Base-by-base conservation (phyloP, 1,284 basidiomycete species). In the Xerocomus minutiporus region DNA sequence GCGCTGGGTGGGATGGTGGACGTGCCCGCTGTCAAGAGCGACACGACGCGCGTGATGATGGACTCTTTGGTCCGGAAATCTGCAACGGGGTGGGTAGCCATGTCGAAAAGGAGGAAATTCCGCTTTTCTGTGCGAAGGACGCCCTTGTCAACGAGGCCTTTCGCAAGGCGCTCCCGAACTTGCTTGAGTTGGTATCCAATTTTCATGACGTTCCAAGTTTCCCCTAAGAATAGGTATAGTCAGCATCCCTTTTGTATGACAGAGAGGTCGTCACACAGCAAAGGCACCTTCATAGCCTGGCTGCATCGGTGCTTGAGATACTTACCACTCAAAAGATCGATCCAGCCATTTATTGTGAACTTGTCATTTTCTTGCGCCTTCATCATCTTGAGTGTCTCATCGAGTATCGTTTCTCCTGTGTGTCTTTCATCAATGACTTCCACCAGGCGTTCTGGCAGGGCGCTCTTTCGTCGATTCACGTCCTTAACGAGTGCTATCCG, bases 141-240 rank as follows among this genome's bases (percentile, higher is more conserved):
- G 61, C 94, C 94, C 73, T 97, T 97, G 78, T 97, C 94, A 50
- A 96, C 94, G 39, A 97, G 82, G 1, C 94, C 94, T 70, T 97
- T 97, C n/a, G 93, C 93, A 44, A 97, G 84, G 23, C 94, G 88
- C 72, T 97, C 94, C 51, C 94, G 86, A 43, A 97, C 94, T 73
- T 97, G 94, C 72, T 97, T 97, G 48, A 97, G 83, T 71, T 97
- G 94, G 73, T 93, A 97, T 28, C 93, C 93, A 53, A 97, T 97
- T 74, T 97, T 97, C 86, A 97, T 93, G 6, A 97, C 92, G 69
- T 97, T 97, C 94, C 94, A 97, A 49, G 94, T 97, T 75, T 97
- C 94, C 57, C 93, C 93, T 96, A 47, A n/a, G 38, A 13, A 49
- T 5, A 43, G 34, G 31, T 11, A 11, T 9, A 11, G 41, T 55